These are phyloP conservation scores for Neocallimastix lanati DNA, from an alignment of 192 early-diverging fungal species.

Conservation along the genomic window DNA sequence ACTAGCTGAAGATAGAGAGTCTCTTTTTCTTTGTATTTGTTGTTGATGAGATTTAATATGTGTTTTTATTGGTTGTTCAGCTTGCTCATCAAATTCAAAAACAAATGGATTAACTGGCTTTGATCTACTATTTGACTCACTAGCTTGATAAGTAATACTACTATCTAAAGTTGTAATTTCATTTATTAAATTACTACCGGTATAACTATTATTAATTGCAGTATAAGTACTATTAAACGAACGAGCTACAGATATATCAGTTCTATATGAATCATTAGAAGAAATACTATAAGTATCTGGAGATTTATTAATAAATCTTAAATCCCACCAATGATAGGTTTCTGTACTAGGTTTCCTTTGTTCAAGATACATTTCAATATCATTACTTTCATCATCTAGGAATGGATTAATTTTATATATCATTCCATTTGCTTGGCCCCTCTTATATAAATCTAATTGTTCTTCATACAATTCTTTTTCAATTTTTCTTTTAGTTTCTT, in stretches of 20 bases:
- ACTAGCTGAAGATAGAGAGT: not conserved
- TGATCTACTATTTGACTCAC: no score
- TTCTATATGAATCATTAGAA: not conserved
- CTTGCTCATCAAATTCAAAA: not conserved
- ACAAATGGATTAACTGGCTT: not conserved
- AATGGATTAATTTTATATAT: not conserved
- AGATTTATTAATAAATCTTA: not conserved
- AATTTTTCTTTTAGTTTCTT: not conserved
- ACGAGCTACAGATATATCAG: not conserved
- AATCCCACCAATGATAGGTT: not conserved
- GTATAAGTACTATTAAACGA: not conserved
- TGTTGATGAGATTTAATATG: not conserved
- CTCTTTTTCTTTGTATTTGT: not conserved
- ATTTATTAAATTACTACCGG: not conserved
- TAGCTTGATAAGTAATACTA: no score
- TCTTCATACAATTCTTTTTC: not conserved
- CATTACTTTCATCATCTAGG: not conserved
- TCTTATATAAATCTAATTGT: not conserved
- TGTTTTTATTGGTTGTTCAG: not conserved
- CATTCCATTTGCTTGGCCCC: not conserved
- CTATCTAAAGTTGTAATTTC: not conserved
- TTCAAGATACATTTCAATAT: not conserved
- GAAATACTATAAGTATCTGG: not conserved
- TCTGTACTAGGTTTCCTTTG: not conserved
- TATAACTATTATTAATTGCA: not conserved